Conservation (phyloP, 1,284 basidiomycete species). For the Rhodotorula mucilaginosa region DNA sequence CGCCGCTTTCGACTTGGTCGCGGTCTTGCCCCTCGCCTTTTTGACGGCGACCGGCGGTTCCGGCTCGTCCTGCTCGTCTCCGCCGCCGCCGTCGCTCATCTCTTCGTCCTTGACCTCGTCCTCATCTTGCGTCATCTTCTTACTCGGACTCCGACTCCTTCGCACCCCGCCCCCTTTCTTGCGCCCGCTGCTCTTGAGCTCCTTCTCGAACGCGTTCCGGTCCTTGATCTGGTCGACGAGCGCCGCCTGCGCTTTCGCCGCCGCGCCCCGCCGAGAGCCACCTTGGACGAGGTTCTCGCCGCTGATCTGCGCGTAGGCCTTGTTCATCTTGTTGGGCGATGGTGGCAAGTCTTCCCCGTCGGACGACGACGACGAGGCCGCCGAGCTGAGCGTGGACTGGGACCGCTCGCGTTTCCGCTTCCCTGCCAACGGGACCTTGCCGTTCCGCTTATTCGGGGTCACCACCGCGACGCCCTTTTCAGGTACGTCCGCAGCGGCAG, state of each 20-base stretch:
- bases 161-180: constrained; percentile 7
- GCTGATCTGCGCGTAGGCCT: constrained; percentile 23
- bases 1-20: constrained; percentile 23
- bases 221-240: constrained; percentile 73
- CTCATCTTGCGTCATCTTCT: constrained; percentile 22
- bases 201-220: constrained; percentile 59
- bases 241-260: constrained; percentile 61
- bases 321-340: constrained; percentile 19
- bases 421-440: neutral
- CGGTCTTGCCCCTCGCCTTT: constrained; percentile 24
- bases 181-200: constrained; percentile 29
- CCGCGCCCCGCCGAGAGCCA: constrained; percentile 55
- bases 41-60: neutral
- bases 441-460: neutral
- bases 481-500: no score
- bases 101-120: constrained; percentile 19
- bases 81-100: constrained; percentile 1
- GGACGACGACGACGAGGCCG: constrained; percentile 16
- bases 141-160: constrained; percentile 38
- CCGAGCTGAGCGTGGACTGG: neutral
- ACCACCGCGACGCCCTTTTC: no score
- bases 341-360: constrained; percentile 3
- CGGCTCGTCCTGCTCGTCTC: constrained; percentile 34
- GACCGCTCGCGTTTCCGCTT: constrained; percentile 4
- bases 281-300: constrained; percentile 26